Evolutionary conservation across 352 stramenopile genomes (phyloP), one percentile per base, ranked within the genome.

Genomic region (Globisporangium splendens): DNA sequence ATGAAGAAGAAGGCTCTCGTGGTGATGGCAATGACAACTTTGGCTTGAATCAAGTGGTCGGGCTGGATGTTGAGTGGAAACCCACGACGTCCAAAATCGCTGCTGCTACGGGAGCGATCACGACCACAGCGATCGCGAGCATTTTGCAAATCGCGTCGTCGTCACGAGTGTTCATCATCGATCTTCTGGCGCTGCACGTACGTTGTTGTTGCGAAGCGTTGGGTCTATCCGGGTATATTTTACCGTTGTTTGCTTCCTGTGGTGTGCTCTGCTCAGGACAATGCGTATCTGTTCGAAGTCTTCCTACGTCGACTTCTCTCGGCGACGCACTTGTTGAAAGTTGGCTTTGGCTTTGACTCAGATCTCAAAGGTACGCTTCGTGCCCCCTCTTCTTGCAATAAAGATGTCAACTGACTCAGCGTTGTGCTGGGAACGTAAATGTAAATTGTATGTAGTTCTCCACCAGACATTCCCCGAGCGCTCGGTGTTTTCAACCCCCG

Each of bases 31-130:
- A 31, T 31, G 24, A 5, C 5, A 2, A 31, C 24, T 6, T 31
- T 31, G 24, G 24, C 24, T 31, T 31, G 24, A 31, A 31, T 1
- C 47, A 58, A 42, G 24, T 85, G 13, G 65, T 88, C 1, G 77
- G 79, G 6, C 62, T 90, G 14, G 79, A 90, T 46, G 79, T 90
- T 4, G 79, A 90, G 52, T 90, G 79, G 79, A 75, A 79, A 10
- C 79, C 79, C 1, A 68, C 67, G 14, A 71, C 54, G 1, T 73
- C 63, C 8, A 78, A 55, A 31, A 31, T 31, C 24, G 24, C 24
- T 31, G 24, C 24, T 31, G 5, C 24, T 31, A 31, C 24, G 5
- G 24, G 24, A 31, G 24, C 24, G 15, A 60, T 55, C 31, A 65
- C 54, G 20, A 71, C 56, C 38, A 70, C 56, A 48, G 62, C 67